Conservation (phyloP, 1,139 yeast species). For the Chernovozyma sophiae-reginae region DNA sequence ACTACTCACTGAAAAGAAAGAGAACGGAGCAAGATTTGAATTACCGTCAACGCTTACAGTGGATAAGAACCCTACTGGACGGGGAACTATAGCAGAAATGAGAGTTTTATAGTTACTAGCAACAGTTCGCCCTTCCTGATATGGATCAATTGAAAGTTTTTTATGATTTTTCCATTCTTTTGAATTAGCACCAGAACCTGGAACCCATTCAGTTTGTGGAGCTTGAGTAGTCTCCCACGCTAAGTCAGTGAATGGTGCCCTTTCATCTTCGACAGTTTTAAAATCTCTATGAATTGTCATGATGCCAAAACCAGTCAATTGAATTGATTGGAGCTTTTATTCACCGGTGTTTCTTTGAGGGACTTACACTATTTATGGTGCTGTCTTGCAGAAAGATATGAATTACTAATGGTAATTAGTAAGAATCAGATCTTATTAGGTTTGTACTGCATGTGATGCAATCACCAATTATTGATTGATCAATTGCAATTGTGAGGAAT, state of each 20-base stretch:
- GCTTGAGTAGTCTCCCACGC: slow-evolving; percentile 19
- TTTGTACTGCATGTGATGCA: too few relatives aligned
- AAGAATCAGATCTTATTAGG: too few relatives aligned
- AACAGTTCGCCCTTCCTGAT: slow-evolving; percentile 35
- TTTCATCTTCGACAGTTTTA: slow-evolving; percentile 8
- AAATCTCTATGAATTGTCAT: slow-evolving; percentile 8
- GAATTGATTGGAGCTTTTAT: too few relatives aligned
- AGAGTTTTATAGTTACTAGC: slow-evolving; percentile 48
- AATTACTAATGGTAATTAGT: too few relatives aligned
- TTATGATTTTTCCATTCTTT: slow-evolving; percentile 40
- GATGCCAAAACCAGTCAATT: too few relatives aligned
- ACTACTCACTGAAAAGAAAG: slow-evolving; percentile 47
- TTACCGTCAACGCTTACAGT: slow-evolving; percentile 41
- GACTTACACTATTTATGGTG: too few relatives aligned
- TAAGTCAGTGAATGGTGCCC: slow-evolving; percentile 5
- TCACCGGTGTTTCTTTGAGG: too few relatives aligned
- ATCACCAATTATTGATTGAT: too few relatives aligned
- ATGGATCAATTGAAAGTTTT: slow-evolving; percentile 50
- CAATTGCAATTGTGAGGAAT: too few relatives aligned
- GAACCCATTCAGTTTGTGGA: slow-evolving; percentile 38
- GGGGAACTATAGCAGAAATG: slow-evolving; percentile 49
- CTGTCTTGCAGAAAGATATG: too few relatives aligned
- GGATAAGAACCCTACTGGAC: slow-evolving; percentile 59
- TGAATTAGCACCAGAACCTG: slow-evolving; percentile 47
- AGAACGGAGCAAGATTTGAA: slow-evolving; percentile 55